Evolutionary conservation across 1,284 basidiomycete genomes (phyloP).

Genomic region (Heliocybe sulcata): DNA sequence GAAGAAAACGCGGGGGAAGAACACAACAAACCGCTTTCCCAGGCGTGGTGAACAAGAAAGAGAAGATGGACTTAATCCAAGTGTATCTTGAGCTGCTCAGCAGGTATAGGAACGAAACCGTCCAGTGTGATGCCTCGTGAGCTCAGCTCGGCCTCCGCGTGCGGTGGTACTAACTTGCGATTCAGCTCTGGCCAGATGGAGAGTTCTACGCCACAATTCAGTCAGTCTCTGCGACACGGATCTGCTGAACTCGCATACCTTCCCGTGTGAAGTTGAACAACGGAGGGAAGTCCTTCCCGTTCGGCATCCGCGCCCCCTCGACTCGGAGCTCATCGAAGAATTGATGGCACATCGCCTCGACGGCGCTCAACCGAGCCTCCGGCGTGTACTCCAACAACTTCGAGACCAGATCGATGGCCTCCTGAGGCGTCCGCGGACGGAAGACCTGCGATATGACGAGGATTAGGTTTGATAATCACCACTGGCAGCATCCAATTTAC

Average conservation of each 20-base stretch:
- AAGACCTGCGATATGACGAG: slow-evolving; percentile 66
- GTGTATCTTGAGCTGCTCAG: slow-evolving; percentile 87
- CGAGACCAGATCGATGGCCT: slow-evolving; percentile 94
- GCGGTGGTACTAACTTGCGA: slow-evolving; percentile 83
- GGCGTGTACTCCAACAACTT: slow-evolving; percentile 98
- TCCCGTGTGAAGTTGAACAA: slow-evolving; percentile 97
- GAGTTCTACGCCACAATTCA: slow-evolving; percentile 48
- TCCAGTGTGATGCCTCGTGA: slow-evolving; percentile 85
- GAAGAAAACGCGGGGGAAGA: background rate
- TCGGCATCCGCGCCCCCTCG: slow-evolving; percentile 91
- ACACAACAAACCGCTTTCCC: background rate
- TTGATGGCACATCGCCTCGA: slow-evolving; percentile 92
- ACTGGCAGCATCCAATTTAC: slow-evolving; percentile 27
- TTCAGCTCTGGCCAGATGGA: slow-evolving; percentile 95
- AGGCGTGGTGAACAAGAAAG: background rate
- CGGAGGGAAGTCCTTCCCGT: slow-evolving; percentile 91
- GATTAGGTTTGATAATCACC: slow-evolving; percentile 10
- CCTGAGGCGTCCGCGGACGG: slow-evolving; percentile 92
- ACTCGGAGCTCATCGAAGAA: slow-evolving; percentile 96
- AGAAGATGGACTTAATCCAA: slow-evolving; percentile 48
- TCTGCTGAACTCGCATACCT: slow-evolving; percentile 43
- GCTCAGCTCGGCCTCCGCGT: slow-evolving; percentile 85
- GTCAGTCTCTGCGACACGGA: slow-evolving; percentile 3
- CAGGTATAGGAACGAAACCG: slow-evolving; percentile 90
- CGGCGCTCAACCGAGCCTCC: slow-evolving; percentile 82